Evolutionary conservation across 106 monocot species (phyloP).

Genomic region (Dioscorea zingiberensis): DNA sequence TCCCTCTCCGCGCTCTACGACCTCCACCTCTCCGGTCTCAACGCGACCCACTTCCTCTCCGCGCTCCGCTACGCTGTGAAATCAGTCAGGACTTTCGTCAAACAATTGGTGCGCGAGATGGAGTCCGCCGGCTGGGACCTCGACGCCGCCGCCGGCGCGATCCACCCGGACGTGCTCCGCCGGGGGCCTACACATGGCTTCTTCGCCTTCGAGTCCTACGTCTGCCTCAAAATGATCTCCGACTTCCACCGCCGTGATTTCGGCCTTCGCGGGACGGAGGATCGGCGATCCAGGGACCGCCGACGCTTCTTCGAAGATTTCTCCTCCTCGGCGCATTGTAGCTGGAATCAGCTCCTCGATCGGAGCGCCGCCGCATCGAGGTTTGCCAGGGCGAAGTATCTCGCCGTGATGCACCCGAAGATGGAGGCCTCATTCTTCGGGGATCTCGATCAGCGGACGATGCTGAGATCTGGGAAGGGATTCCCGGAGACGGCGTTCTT

Average conservation of each 20-base stretch:
- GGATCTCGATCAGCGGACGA: conserved; percentile 14
- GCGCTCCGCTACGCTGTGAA: conserved; percentile 39
- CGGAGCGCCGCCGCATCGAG: conserved; percentile 6
- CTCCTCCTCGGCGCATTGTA: conserved; percentile 14
- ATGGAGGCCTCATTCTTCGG: conserved; percentile 59
- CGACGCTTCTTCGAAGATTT: conserved; percentile 63
- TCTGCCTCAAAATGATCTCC: conserved; percentile 51
- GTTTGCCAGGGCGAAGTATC: conserved; percentile 56
- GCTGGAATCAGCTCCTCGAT: conserved; percentile 4
- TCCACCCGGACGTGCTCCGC: conserved; percentile 25
- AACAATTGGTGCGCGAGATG: conserved; percentile 45
- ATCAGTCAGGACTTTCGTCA: conserved; percentile 51
- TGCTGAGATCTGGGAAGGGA: conserved; percentile 18
- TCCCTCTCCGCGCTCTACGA: conserved; percentile 38
- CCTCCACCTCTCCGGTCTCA: conserved; percentile 57
- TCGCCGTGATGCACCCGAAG: conserved; percentile 39
- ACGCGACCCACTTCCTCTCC: conserved; percentile 58
- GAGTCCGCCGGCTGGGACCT: conserved; percentile 64
- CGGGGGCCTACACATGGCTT: conserved; percentile 25
- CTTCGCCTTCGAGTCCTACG: conserved; percentile 64
- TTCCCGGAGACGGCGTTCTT: conserved; percentile 35
- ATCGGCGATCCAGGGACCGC: conserved; percentile 17
- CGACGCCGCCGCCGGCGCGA: conserved; percentile 31
- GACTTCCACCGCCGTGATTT: conserved; percentile 52
- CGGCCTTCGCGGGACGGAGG: conserved; percentile 8